These are phyloP conservation scores for Neurospora discreta DNA, from an alignment of 495 filamentous ascomycete genomes.

Conservation along the genomic window DNA sequence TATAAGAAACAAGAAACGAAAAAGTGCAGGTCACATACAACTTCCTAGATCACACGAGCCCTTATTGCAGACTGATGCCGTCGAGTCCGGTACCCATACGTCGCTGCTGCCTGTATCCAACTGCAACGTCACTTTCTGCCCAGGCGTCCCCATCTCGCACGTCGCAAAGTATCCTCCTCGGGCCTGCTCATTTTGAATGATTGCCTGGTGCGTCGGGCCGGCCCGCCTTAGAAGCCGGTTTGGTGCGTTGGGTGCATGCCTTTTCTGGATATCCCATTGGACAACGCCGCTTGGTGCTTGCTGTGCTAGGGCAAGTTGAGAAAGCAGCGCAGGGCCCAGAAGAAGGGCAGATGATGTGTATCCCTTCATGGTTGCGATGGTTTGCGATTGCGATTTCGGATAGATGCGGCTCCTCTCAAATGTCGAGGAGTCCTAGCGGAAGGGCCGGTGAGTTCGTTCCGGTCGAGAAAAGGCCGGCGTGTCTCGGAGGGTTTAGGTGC, in stretches of 20 bases:
- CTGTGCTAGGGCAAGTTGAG: slow-evolving; percentile 21
- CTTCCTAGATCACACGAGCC: slow-evolving; percentile 34
- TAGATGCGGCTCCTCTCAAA: neutral
- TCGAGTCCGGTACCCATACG: slow-evolving; percentile 66
- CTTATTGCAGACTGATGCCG: slow-evolving; percentile 45
- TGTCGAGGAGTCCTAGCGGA: neutral
- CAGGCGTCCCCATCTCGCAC: slow-evolving; percentile 58
- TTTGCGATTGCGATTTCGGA: neutral
- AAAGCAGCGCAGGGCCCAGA: slow-evolving; percentile 19
- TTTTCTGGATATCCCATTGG: slow-evolving; percentile 31
- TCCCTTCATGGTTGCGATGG: slow-evolving; percentile 16
- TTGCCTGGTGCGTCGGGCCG: slow-evolving; percentile 22
- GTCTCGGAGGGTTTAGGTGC: neutral
- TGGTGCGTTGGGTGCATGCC: slow-evolving; percentile 5
- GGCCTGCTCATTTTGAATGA: slow-evolving; percentile 29
- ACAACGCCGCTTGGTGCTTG: slow-evolving; percentile 21
- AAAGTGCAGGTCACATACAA: slow-evolving; percentile 31
- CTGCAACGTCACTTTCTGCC: slow-evolving; percentile 54
- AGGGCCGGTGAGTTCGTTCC: neutral
- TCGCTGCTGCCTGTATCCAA: slow-evolving; percentile 85
- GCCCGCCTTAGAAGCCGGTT: slow-evolving; percentile 21
- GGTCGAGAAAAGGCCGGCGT: neutral
- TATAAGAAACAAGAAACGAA: neutral
- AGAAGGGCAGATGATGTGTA: slow-evolving; percentile 7
- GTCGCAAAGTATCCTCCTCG: slow-evolving; percentile 57